Evolutionary conservation across 2,329 filamentous ascomycete genomes (phyloP).

Genomic region (Paracorniculantispora psalliotae): DNA sequence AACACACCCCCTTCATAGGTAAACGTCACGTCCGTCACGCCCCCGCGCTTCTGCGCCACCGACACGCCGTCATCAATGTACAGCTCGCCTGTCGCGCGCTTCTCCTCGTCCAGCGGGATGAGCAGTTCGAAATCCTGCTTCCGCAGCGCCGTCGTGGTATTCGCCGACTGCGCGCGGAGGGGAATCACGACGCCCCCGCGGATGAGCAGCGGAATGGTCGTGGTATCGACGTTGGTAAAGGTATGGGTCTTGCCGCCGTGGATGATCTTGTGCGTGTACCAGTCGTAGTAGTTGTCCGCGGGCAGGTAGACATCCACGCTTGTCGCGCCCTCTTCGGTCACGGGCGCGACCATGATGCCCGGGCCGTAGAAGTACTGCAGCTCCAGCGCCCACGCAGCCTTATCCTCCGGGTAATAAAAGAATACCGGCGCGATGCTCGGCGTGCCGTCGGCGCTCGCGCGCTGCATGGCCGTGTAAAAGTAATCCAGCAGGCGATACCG

Average conservation of each 20-base stretch:
- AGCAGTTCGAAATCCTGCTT: constrained; percentile 65
- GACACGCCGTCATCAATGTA: constrained; percentile 73
- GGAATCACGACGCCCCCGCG: constrained; percentile 62
- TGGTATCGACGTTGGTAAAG: constrained; percentile 34
- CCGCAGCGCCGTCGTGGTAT: constrained; percentile 60
- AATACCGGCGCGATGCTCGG: constrained; percentile 70
- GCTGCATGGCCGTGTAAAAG: constrained; percentile 66
- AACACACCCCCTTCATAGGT: constrained; percentile 49
- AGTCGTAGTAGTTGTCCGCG: constrained; percentile 45
- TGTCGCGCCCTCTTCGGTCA: constrained; percentile 35
- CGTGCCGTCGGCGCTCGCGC: constrained; percentile 51
- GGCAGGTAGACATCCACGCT: constrained; percentile 43
- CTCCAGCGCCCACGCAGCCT: constrained; percentile 36
- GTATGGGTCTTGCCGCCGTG: constrained; percentile 34
- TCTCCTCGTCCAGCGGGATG: constrained; percentile 59
- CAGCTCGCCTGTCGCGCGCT: constrained; percentile 57
- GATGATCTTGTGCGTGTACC: constrained; percentile 40
- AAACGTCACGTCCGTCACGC: constrained; percentile 53
- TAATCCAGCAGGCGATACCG: constrained; percentile 72
- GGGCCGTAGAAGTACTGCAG: constrained; percentile 44
- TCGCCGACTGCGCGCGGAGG: constrained; percentile 48
- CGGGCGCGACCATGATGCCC: constrained; percentile 39
- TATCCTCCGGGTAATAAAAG: constrained; percentile 56
- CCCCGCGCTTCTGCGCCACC: constrained; percentile 50
- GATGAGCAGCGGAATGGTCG: constrained; percentile 59